phyloP scores from a whole-genome alignment of 2,329 filamentous ascomycete genomes.

The Coccinonectria pachysandricola region DNA sequence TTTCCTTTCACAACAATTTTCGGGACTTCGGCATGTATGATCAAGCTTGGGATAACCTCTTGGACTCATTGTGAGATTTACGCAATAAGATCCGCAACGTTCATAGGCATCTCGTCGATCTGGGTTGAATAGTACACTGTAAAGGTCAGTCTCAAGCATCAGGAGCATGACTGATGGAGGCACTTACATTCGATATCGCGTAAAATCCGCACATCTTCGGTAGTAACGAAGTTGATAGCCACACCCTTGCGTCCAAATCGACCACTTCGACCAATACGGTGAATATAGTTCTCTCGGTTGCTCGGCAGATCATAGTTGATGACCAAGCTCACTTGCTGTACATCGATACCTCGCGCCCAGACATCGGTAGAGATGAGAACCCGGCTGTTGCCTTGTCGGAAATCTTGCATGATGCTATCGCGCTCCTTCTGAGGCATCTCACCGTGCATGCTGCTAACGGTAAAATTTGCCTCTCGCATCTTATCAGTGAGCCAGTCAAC shows the following conservation, averaged over 20 bases:
- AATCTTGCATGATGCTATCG: conserved; percentile 99
- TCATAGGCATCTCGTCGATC: conserved; percentile 99
- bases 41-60: neutral
- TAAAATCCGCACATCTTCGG: conserved; percentile 93
- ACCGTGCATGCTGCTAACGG: conserved; percentile 96
- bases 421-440: conserved; percentile 98
- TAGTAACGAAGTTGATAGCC: conserved; percentile 98
- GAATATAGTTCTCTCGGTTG: conserved; percentile 99
- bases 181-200: conserved; percentile 84
- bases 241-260: conserved; percentile 97
- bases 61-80: conserved; percentile 18
- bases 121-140: conserved; percentile 89
- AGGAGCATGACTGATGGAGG: neutral
- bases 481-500: conserved; percentile 99
- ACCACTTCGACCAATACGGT: conserved; percentile 91
- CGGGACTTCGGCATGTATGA: conserved; percentile 1
- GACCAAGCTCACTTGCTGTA: conserved; percentile 94
- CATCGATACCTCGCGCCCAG: conserved; percentile 96
- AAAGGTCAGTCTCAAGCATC: conserved; percentile 23
- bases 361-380: conserved; percentile 97
- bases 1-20: conserved; percentile 1
- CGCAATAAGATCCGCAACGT: conserved; percentile 56
- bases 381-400: conserved; percentile 89
- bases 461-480: conserved; percentile 98
- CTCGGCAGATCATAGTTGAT: conserved; percentile 98